Evolutionary conservation across 2,329 filamentous ascomycete species (phyloP).

Genomic region (Pezicula neosporulosa): DNA sequence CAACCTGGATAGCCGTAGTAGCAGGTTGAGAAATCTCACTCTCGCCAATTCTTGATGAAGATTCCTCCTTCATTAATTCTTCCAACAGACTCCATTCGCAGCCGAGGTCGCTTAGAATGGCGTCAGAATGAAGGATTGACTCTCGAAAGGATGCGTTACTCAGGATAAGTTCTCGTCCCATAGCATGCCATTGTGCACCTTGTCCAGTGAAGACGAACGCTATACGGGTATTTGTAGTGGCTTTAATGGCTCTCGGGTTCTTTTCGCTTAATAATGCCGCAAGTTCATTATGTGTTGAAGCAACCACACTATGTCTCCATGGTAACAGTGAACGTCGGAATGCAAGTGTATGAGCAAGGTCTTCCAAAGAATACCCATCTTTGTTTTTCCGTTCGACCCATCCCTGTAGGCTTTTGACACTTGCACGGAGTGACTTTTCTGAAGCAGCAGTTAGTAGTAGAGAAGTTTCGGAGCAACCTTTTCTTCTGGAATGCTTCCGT

Average conservation of each 20-base stretch:
- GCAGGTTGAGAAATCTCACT: slow-evolving; percentile 32
- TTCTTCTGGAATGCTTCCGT: background rate
- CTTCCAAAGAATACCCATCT: background rate
- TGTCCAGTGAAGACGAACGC: slow-evolving; percentile 10
- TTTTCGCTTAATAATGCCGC: background rate
- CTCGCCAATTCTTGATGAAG: slow-evolving; percentile 6
- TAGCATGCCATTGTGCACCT: slow-evolving; percentile 11
- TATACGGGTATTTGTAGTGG: background rate
- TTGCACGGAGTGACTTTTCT: slow-evolving; percentile 1
- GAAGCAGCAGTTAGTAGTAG: background rate
- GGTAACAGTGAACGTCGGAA: slow-evolving; percentile 3
- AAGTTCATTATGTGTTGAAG: slow-evolving; percentile 3
- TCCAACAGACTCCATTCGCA: slow-evolving; percentile 6
- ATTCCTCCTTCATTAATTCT: slow-evolving; percentile 19
- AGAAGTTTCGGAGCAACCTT: background rate
- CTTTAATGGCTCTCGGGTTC: slow-evolving; percentile 1
- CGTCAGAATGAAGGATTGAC: slow-evolving; percentile 1
- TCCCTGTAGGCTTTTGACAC: slow-evolving; percentile 2
- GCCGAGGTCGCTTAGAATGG: slow-evolving; percentile 6
- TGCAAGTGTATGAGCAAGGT: slow-evolving; percentile 7
- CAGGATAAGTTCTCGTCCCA: slow-evolving; percentile 11
- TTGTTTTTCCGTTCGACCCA: background rate
- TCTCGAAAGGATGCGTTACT: background rate
- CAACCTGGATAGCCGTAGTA: slow-evolving; percentile 42
- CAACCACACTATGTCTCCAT: slow-evolving; percentile 4